A percentile compares a stretch with the other conserved stretches of the same genome.
These are phyloP conservation scores for Moesziomyces antarcticus DNA, from an alignment of 1,284 basidiomycete genomes.

Conservation along the genomic window DNA sequence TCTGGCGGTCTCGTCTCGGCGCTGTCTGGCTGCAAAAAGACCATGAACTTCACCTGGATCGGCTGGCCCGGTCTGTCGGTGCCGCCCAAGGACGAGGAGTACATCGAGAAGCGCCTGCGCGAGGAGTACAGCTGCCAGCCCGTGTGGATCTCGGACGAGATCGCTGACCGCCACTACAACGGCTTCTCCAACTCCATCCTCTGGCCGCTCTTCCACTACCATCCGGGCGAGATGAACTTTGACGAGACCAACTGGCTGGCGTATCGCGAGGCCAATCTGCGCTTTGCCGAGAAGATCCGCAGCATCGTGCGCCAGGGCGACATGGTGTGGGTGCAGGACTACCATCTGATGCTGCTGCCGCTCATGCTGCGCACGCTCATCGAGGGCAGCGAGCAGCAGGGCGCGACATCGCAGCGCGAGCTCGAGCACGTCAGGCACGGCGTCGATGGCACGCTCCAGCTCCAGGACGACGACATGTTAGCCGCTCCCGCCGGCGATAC, in stretches of 20 bases:
- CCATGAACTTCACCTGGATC: conserved; percentile 67
- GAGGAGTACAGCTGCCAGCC: conserved; percentile 97
- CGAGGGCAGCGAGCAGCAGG: conserved; percentile 71
- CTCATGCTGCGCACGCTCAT: conserved; percentile 90
- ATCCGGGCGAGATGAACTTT: conserved; percentile 85
- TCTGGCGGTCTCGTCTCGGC: conserved; percentile 66
- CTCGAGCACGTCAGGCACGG: conserved; percentile 61
- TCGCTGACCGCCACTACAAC: conserved; percentile 98
- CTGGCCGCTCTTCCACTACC: conserved; percentile 99
- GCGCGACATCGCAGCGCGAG: conserved; percentile 66
- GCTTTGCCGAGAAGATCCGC: conserved; percentile 89
- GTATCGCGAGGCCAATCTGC: conserved; percentile 94
- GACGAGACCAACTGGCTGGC: conserved; percentile 98
- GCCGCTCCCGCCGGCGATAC: conserved; percentile 41
- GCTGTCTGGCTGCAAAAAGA: conserved; percentile 64
- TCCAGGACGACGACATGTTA: conserved; percentile 53
- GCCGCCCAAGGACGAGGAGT: conserved; percentile 54
- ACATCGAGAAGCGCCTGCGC: conserved; percentile 75
- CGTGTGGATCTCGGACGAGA: conserved; percentile 95
- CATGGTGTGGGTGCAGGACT: conserved; percentile 89
- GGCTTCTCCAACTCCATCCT: conserved; percentile 98
- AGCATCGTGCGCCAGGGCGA: conserved; percentile 78
- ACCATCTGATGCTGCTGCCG: conserved; percentile 88
- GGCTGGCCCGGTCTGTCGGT: conserved; percentile 67
- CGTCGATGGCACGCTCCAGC: conserved; percentile 58